phyloP scores from a whole-genome alignment of 306 rosid genomes.

The Fragaria ananassa region DNA sequence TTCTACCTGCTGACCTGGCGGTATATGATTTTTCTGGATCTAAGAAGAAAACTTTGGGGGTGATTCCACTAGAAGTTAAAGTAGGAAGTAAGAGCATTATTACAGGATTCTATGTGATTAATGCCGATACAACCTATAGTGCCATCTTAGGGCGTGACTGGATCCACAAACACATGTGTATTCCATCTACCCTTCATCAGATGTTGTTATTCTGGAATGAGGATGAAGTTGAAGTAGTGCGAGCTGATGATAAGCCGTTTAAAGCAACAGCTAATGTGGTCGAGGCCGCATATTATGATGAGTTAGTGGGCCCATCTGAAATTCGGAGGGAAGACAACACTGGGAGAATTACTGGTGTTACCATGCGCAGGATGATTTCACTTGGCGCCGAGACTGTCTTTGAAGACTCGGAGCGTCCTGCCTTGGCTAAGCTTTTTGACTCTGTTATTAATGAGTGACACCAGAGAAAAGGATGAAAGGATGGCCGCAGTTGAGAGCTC shows the following conservation, averaged over 20 bases:
- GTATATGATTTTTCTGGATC: too few relatives aligned
- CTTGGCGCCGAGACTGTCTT: not conserved
- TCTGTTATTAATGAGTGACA: not conserved
- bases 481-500: not conserved
- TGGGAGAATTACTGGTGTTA: not conserved
- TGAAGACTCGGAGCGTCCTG: not conserved
- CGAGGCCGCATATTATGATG: not conserved
- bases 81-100: too few relatives aligned
- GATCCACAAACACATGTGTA: not conserved
- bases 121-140: too few relatives aligned
- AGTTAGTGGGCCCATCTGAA: not conserved
- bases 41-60: too few relatives aligned
- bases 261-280: not conserved
- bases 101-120: too few relatives aligned
- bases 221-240: not conserved
- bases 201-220: not conserved
- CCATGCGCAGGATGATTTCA: not conserved
- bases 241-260: not conserved
- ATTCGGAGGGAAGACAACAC: not conserved
- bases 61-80: too few relatives aligned
- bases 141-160: not conserved
- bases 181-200: not conserved
- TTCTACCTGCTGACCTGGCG: too few relatives aligned
- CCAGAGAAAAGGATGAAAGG: not conserved
- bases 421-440: not conserved